Evolutionary conservation across 139 green algal species (phyloP), one percentile per base, ranked within the genome.

Genomic region (Closterium sp.): DNA sequence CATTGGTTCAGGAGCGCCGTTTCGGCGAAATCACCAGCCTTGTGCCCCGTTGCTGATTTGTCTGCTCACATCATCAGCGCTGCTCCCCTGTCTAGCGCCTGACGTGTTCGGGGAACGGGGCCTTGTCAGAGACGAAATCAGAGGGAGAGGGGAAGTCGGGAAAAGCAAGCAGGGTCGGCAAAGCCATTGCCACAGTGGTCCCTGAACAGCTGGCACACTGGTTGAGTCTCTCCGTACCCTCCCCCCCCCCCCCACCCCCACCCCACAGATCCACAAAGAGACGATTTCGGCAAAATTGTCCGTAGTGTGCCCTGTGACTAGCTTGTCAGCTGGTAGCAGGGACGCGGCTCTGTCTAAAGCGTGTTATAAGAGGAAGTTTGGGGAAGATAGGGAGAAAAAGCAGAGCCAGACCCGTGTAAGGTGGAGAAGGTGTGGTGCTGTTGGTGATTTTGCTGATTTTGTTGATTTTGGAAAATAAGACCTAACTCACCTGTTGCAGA

Each of bases 1-100:
- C n/a, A n/a, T n/a, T 99, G 95, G 94, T 99, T 99, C 32, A 99
- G 96, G 85, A 99, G 95, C 69, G 99, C 97, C 0, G 98, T 99
- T 93, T 99, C 98, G 12, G 97, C 98, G 33, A 99, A 93, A 90
- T 99, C 98, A 87, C 99, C 98, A 10, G 98, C 98, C 93, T 99
- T 99, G 95, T 99, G 98, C 0, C 98, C 96, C 34, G 96, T 97
- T 28, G 94, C 96, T 31, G 97, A 95, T 91, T 95, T 94, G 76
- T 87, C 87, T 30, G 93, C 93, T 31, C 87, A 87, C 30, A 96
- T 43, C 16, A 98, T 43, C 25, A n/a, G n/a, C n/a, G 92, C 86
- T 0, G 97, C 97, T 0, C 97, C 97, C 8, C 97, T 89, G 92
- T 99, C 97, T 34, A 99, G 95, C 1, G 97, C 97, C 94, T 98